Evolutionary conservation across 202 grass and related monocot genomes (phyloP), one percentile per base, ranked within the genome.

Genomic region (Panicum hallii): DNA sequence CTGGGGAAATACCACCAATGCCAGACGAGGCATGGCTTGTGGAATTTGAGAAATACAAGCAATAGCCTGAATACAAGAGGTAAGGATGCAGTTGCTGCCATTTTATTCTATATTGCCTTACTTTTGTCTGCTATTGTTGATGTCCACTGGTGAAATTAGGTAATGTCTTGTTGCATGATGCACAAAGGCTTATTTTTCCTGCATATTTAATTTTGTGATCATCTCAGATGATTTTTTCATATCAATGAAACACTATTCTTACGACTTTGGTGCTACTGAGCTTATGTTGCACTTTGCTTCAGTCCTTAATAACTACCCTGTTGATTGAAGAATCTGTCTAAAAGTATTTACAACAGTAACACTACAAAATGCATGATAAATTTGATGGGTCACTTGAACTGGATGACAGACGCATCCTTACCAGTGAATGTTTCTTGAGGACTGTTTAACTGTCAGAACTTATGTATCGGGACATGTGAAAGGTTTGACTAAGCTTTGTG

Each of bases 31-130:
- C 90, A 19, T 99, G 97, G 97, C 17, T 64, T 76, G 22, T 80
- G 76, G 97, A 99, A 84, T 96, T 96, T 53, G 54, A 96, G 77
- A 96, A 94, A 84, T 99, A 99, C 79, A 93, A 99, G 86, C 78
- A 85, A 26, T 99, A 91, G 0, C 96, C 96, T 85, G 96, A 99
- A 57, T 99, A 94, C 78, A 86, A 63, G 78, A 82, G 88, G 96
- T 94, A 83, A 85, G 62, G 52, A 76, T 48, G 32, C 44, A 68
- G 42, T 63, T 32, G 4, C 0, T 82, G 7, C 45, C 40, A 41
- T 83, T 54, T 54, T 1, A 0, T 85, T 50, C 79, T 58, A n/a
- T 4, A 13, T 87, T 10, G 4, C 20, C 4, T 49, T 50, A 76
- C 7, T 22, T 34, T 19, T 67, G 14, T 43, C 41, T 72, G 15